Evolutionary conservation across 805 yeast genomes (phyloP).

Genomic region (Lachancea fermentati): DNA sequence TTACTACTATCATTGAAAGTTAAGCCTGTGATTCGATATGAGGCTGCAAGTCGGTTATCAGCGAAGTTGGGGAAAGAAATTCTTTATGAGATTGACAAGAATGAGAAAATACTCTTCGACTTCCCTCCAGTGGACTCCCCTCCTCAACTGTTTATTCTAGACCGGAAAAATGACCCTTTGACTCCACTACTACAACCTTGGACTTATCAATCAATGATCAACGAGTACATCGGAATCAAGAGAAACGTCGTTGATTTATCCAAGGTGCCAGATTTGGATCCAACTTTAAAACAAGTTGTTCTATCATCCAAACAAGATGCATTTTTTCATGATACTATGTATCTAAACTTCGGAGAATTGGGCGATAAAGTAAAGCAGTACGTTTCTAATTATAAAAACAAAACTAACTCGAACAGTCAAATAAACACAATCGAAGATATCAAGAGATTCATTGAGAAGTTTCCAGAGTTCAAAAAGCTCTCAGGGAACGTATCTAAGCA

Average conservation of each 20-base stretch:
- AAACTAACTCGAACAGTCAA: conserved; percentile 64
- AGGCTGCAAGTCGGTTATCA: conserved; percentile 59
- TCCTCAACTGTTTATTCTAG: conserved; percentile 70
- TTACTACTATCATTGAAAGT: conserved; percentile 56
- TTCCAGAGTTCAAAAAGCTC: conserved; percentile 87
- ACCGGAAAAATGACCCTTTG: conserved; percentile 84
- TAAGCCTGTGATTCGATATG: conserved; percentile 77
- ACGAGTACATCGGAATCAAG: conserved; percentile 77
- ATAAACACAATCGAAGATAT: conserved; percentile 81
- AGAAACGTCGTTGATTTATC: conserved; percentile 75
- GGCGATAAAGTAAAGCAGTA: conserved; percentile 82
- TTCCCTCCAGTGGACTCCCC: conserved; percentile 57
- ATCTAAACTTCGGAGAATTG: conserved; percentile 87
- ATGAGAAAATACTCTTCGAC: conserved; percentile 60
- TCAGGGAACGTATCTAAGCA: conserved; percentile 89
- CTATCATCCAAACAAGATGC: conserved; percentile 64
- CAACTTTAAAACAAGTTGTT: conserved; percentile 60
- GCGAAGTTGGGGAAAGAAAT: conserved; percentile 66
- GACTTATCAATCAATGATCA: conserved; percentile 98
- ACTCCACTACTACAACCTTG: conserved; percentile 92
- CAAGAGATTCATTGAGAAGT: conserved; percentile 84
- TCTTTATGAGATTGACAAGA: conserved; percentile 48
- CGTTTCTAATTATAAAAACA: conserved; percentile 73
- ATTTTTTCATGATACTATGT: conserved; percentile 78
- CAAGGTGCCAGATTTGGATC: conserved; percentile 46